Conservation (phyloP, 306 rosid species). For the Inga oerstediana region DNA sequence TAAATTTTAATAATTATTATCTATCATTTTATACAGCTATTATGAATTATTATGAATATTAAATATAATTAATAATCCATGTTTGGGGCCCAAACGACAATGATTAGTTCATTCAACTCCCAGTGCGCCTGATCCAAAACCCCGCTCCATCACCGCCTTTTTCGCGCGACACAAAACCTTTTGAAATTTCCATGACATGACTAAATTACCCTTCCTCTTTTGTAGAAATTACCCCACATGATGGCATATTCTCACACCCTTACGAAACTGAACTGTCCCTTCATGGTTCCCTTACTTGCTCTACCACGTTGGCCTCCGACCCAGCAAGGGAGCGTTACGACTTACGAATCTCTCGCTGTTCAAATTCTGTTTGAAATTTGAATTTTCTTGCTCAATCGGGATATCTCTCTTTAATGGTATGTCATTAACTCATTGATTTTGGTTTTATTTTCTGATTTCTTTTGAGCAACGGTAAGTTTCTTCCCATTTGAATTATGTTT, state of each 20-base stretch:
- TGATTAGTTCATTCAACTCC: not conserved
- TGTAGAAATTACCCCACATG: not conserved
- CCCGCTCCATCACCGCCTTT: slow-evolving; percentile 18
- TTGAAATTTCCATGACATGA: not conserved
- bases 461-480: not conserved
- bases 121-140: slow-evolving; percentile 10
- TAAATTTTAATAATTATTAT: no score
- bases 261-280: not conserved
- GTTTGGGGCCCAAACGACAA: not conserved
- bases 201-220: not conserved
- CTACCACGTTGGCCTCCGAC: not conserved
- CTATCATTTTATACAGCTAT: not conserved
- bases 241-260: not conserved
- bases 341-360: not conserved
- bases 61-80: not conserved
- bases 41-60: no score
- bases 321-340: slow-evolving; percentile 11
- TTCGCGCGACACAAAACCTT: not conserved
- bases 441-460: not conserved
- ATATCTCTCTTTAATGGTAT: slow-evolving; percentile 38
- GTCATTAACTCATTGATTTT: slow-evolving; percentile 33
- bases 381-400: slow-evolving; percentile 17
- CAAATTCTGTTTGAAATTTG: slow-evolving; percentile 40
- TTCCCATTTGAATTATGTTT: not conserved
- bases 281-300: not conserved